phyloP scores from a whole-genome alignment of 2,329 filamentous ascomycete species.

The Periconia sp. region DNA sequence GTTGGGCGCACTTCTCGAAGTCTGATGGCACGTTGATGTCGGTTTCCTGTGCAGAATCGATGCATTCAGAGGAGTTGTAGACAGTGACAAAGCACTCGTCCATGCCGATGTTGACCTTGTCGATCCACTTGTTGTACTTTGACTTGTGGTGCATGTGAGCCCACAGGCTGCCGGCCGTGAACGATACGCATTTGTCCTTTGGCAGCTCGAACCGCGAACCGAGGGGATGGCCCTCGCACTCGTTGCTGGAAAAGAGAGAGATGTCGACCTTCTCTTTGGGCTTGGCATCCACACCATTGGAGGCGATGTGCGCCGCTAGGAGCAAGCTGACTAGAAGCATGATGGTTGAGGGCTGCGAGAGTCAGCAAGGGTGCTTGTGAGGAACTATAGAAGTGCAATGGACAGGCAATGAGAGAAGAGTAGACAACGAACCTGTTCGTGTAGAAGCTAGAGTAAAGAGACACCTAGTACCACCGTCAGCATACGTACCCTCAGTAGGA shows the following conservation, averaged over 20 bases:
- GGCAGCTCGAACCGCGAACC: slow-evolving; percentile 20
- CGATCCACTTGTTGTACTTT: slow-evolving; percentile 22
- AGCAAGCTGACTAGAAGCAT: slow-evolving; percentile 19
- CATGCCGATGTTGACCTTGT: slow-evolving; percentile 17
- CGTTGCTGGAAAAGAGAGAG: slow-evolving; percentile 17
- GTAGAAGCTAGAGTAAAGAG: too few species aligned
- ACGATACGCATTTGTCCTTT: slow-evolving; percentile 20
- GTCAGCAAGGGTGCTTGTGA: slow-evolving; percentile 5
- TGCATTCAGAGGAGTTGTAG: slow-evolving; percentile 18
- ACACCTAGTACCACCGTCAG: too few species aligned
- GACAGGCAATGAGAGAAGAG: too few species aligned
- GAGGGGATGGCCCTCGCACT: slow-evolving; percentile 23
- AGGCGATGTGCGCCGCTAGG: slow-evolving; percentile 19
- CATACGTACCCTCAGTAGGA: too few species aligned
- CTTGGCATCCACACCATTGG: slow-evolving; percentile 22
- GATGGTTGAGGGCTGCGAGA: background rate
- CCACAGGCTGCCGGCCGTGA: slow-evolving; percentile 13
- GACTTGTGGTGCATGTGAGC: slow-evolving; percentile 23
- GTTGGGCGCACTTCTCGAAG: slow-evolving; percentile 12
- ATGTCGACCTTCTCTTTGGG: slow-evolving; percentile 19
- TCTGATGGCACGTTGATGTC: slow-evolving; percentile 10
- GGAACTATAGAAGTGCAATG: too few species aligned
- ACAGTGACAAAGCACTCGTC: slow-evolving; percentile 17
- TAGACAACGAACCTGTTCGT: slow-evolving; percentile 4
- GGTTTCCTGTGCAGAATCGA: background rate